phyloP scores from a whole-genome alignment of 108 stramenopile genomes.

The Conticribra weissflogii region DNA sequence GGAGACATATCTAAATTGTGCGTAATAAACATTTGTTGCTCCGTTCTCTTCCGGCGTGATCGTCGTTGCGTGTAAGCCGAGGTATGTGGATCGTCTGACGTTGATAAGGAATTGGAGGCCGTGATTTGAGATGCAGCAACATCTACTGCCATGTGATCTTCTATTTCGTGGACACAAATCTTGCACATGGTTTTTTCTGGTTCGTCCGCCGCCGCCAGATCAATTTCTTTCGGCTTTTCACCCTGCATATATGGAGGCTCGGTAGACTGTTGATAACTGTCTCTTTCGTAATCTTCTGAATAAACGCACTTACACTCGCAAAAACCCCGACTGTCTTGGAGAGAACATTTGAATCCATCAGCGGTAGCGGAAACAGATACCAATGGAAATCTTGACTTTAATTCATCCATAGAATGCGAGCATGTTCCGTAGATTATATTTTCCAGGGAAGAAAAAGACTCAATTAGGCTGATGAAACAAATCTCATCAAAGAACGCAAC shows the following conservation, averaged over 20 bases:
- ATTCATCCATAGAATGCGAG: neutral
- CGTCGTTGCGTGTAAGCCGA: slow-evolving; percentile 17
- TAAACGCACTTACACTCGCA: too few relatives aligned
- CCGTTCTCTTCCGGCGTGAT: slow-evolving; percentile 23
- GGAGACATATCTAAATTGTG: slow-evolving; percentile 31
- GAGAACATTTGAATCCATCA: too few relatives aligned
- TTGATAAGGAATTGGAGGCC: slow-evolving; percentile 6
- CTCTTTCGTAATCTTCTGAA: too few relatives aligned
- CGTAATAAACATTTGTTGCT: slow-evolving; percentile 15
- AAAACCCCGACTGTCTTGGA: too few relatives aligned
- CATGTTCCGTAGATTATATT: slow-evolving; percentile 14
- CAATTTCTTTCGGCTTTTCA: neutral
- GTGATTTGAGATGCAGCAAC: slow-evolving; percentile 38
- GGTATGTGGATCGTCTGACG: neutral
- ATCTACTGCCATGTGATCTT: slow-evolving; percentile 28
- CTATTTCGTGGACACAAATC: slow-evolving; percentile 45
- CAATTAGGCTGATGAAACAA: slow-evolving; percentile 12
- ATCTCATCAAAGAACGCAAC: slow-evolving; percentile 24
- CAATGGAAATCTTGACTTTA: too few relatives aligned
- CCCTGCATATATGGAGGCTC: too few relatives aligned
- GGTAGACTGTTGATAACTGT: neutral
- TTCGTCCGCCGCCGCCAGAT: neutral
- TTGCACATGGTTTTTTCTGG: slow-evolving; percentile 13
- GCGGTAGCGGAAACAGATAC: too few relatives aligned
- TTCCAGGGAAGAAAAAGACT: slow-evolving; percentile 27